Percentiles rank a stretch among this genome's conserved stretches.
Evolutionary conservation across 2,329 filamentous ascomycete species (phyloP).

Genomic region (Ceratocystis eucalypticola): DNA sequence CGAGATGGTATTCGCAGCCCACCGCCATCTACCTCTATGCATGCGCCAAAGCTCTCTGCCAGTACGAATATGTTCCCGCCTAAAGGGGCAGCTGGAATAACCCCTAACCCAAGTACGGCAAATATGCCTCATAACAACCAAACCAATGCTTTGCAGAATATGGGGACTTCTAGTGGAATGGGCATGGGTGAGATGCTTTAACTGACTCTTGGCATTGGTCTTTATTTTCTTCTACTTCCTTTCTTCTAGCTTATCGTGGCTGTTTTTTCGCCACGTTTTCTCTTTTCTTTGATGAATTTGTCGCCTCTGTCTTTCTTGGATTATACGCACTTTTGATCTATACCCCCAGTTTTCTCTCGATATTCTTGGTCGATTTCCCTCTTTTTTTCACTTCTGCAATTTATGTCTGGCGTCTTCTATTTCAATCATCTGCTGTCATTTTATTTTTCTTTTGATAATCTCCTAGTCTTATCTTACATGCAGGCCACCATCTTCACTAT

Average conservation of each 20-base stretch:
- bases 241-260: not conserved
- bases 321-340: not conserved
- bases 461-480: not conserved
- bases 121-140: not conserved
- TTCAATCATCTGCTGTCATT: not conserved
- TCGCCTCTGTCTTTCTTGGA: not conserved
- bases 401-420: not conserved
- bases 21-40: slow-evolving; percentile 17
- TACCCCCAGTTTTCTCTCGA: not conserved
- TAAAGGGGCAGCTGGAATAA: slow-evolving; percentile 17
- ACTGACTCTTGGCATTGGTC: not conserved
- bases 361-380: too few species aligned
- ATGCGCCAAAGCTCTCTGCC: slow-evolving; percentile 30
- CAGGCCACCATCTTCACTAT: not conserved
- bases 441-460: not conserved
- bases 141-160: not conserved
- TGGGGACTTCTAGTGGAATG: not conserved
- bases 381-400: not conserved
- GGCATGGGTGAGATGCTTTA: slow-evolving; percentile 12
- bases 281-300: not conserved
- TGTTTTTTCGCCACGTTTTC: not conserved
- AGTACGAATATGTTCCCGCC: slow-evolving; percentile 25
- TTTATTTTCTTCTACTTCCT: not conserved
- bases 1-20: slow-evolving; percentile 13
- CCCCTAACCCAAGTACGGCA: not conserved